A percentile compares a stretch with the other conserved stretches of the same genome.
These are phyloP conservation scores for Borovskyia barvae DNA, from an alignment of 208 protist species.

Conservation along the genomic window DNA sequence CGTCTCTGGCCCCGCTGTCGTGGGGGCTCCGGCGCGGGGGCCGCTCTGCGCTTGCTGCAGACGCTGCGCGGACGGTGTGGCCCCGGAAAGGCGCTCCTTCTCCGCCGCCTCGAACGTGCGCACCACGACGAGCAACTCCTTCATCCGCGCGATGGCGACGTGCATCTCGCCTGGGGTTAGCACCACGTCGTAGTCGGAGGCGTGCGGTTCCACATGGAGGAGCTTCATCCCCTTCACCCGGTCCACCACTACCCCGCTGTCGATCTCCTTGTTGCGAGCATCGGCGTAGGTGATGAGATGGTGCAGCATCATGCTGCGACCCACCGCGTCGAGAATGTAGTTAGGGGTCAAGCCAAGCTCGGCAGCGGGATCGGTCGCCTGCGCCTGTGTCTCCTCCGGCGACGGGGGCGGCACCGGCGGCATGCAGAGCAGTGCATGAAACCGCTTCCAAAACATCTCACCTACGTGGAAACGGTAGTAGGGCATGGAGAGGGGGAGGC, in stretches of 20 bases:
- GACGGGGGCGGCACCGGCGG: constrained; percentile 58
- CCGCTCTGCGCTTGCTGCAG: constrained; percentile 5
- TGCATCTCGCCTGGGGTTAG: constrained; percentile 40
- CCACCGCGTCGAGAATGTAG: constrained; percentile 79
- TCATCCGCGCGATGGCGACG: constrained; percentile 53
- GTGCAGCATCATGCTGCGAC: constrained; percentile 84
- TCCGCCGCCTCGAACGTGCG: constrained; percentile 30
- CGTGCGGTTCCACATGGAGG: constrained; percentile 25
- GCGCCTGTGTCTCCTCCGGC: constrained; percentile 18
- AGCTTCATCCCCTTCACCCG: constrained; percentile 33
- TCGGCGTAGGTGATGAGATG: constrained; percentile 70
- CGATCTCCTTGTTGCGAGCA: constrained; percentile 63
- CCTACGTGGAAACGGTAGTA: constrained; percentile 79
- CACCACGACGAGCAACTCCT: constrained; percentile 50
- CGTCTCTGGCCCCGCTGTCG: too few species aligned
- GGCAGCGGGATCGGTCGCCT: constrained; percentile 30
- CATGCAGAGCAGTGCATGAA: constrained; percentile 75
- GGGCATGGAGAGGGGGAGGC: constrained; percentile 55
- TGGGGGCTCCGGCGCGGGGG: too few species aligned
- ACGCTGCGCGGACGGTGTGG: constrained; percentile 1
- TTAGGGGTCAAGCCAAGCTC: constrained; percentile 64
- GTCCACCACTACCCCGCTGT: constrained; percentile 39
- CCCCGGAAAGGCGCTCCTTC: constrained; percentile 17
- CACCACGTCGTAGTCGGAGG: constrained; percentile 55
- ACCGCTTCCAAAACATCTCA: constrained; percentile 67